Base-by-base conservation (phyloP, 2,329 filamentous ascomycete species). In the Graphilbum sp. region DNA sequence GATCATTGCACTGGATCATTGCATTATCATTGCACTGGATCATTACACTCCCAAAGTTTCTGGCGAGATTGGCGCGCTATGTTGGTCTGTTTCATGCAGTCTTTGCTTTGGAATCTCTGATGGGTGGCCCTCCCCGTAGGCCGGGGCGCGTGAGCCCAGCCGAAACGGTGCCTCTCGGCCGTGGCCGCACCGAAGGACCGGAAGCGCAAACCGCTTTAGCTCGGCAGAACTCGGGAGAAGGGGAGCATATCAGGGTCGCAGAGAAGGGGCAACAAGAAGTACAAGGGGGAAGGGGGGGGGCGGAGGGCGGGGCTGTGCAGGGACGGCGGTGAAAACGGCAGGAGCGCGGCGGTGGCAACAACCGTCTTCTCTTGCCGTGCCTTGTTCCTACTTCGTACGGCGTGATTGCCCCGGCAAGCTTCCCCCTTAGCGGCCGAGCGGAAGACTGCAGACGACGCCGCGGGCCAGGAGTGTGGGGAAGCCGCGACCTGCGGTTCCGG, bases 151-250 rank as follows among this genome's bases (percentile, higher is more conserved):
- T n/a, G n/a, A n/a, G n/a, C n/a, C n/a, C n/a, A n/a, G n/a, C n/a
- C n/a, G n/a, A n/a, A n/a, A n/a, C n/a, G n/a, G n/a, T n/a, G n/a
- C n/a, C n/a, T n/a, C n/a, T 9, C 21, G 32, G 19, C 39, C 36
- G 35, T 32, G 25, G 33, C 39, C 35, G 39, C 34, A 18, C 39
- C 39, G 35, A 38, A 20, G 39, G 13, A 13, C 33, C 33, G 36
- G 36, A 13, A 15, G 18, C 5, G 16, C 16, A 4, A 20, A 15
- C 3, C 12, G 18, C 15, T 7, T 7, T n/a, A 19, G 15, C 9
- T 37, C 35, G 40, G 40, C 30, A 36, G 33, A 41, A 41, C 36
- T 41, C 36, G 40, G 38, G 30, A 27, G 7, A 25, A 21, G 10
- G 4, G 16, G 21, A 11, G 13, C 5, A 17, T 15, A 20, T 17